Evolutionary conservation across 2,329 filamentous ascomycete species (phyloP), one percentile per base, ranked within the genome.

Genomic region (Alternaria brassicae): DNA sequence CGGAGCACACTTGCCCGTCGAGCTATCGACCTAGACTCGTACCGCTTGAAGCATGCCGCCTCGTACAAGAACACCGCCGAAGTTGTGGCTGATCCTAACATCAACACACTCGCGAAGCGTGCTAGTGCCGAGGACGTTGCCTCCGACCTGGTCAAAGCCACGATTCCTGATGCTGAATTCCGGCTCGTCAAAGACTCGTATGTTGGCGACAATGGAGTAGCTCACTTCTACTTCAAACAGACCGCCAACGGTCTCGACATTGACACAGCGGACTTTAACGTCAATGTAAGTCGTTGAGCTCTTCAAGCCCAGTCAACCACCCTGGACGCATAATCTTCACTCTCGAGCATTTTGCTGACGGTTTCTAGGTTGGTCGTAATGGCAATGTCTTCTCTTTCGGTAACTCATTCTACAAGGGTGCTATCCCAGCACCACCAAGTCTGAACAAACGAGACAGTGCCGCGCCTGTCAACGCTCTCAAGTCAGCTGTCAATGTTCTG

Each of bases 241-340:
- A 87, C 85, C 0, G 76, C 79, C 6, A 83, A 87, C 53, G 85
- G 82, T 1, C 70, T 88, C 23, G 86, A 88, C 60, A 82, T 88
- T 59, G 86, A 87, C 65, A 88, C 88, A 65, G 84, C 83, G 1
- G 84, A 86, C 68, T 86, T 87, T 67, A 86, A 87, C 51, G 83
- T 88, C 47, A 88, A 88, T 62, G 84, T 87, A 65, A 77, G 84
- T 78, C 12, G 6, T 15, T 3, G 19, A 28, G 9, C 2, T 27
- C 15, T 19, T 42, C 6, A 1, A 40, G 8, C 4, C 19, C 37
- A 15, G 19, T 9, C 1, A 15, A 32, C 10, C 8, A 40, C 19
- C 4, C 4, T 15, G 12, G 4, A 15, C 4, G n/a, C 4, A 6
- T 51, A 12, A 7, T 41, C 28, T 30, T 15, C 6, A 54, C 19